Evolutionary conservation across 139 green algal species (phyloP).

Genomic region (Chlamydomonas schloesseri): DNA sequence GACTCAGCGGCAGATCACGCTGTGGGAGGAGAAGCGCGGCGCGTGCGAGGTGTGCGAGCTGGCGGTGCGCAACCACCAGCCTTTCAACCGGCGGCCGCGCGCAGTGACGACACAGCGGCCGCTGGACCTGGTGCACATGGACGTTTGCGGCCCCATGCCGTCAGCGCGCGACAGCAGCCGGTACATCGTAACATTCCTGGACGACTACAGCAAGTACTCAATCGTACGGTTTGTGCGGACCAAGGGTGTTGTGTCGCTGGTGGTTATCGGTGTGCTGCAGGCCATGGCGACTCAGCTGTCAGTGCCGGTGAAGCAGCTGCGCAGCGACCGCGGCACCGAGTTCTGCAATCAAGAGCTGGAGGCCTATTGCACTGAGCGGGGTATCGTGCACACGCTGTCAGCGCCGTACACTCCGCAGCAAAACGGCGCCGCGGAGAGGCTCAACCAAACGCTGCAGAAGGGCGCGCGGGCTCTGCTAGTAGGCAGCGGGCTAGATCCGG

Average conservation of each 20-base stretch:
- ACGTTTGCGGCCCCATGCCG: slow-evolving; percentile 12
- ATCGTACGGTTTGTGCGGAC: neutral
- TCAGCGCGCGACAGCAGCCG: neutral
- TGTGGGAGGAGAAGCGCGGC: neutral
- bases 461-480: slow-evolving; percentile 19
- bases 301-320: neutral
- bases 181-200: slow-evolving; percentile 39
- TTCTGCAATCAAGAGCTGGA: neutral
- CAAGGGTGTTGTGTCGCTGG: neutral
- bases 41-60: neutral
- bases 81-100: neutral
- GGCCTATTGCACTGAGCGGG: neutral
- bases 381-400: slow-evolving; percentile 34
- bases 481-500: neutral
- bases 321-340: slow-evolving; percentile 23
- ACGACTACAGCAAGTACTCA: slow-evolving; percentile 27
- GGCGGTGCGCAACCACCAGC: neutral
- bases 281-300: neutral
- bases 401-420: slow-evolving; percentile 52
- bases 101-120: neutral
- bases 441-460: slow-evolving; percentile 44
- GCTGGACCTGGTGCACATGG: slow-evolving; percentile 40
- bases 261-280: neutral
- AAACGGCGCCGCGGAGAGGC: slow-evolving; percentile 46
- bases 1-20: neutral